Percentiles rank a stretch among this genome's conserved stretches.
Conservation (phyloP, 108 stramenopile genomes). For the Parmales sp. region DNA sequence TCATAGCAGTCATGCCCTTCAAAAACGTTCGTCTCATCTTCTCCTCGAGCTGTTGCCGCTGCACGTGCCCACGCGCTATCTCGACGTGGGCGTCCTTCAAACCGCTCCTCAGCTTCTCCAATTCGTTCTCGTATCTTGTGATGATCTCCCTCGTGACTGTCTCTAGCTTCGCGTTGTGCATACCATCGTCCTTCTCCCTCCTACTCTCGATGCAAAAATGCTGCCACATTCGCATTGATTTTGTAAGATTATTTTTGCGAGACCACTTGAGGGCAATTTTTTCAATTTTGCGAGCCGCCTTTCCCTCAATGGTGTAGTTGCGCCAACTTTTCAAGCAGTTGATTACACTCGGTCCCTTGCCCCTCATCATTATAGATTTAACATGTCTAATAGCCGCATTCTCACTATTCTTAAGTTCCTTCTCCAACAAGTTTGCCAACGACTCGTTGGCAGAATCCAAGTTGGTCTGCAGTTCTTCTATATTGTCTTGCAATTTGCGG, state of each 20-base stretch:
- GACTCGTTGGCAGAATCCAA: background rate
- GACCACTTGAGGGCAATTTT: background rate
- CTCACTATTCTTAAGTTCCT: background rate
- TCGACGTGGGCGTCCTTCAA: constrained; percentile 5
- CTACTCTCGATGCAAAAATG: background rate
- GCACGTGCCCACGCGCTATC: constrained; percentile 3
- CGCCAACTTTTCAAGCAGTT: background rate
- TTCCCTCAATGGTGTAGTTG: background rate
- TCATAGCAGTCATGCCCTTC: constrained; percentile 13
- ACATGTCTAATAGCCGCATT: background rate
- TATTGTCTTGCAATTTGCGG: too few species aligned
- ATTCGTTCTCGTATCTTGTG: constrained; percentile 3
- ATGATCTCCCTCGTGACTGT: constrained; percentile 9
- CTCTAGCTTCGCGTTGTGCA: constrained; percentile 12
- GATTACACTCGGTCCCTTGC: background rate
- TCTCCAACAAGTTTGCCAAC: background rate
- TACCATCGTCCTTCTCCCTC: constrained; percentile 4
- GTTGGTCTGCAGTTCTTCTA: background rate
- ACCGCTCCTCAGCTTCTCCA: constrained; percentile 9
- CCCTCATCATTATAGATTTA: background rate
- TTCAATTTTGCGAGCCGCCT: background rate
- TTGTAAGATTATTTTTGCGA: background rate
- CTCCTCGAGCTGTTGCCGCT: constrained; percentile 16
- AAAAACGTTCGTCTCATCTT: constrained; percentile 13
- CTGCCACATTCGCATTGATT: background rate